Evolutionary conservation across 192 early-diverging fungal species (phyloP).

Genomic region (Coemansia sp.): DNA sequence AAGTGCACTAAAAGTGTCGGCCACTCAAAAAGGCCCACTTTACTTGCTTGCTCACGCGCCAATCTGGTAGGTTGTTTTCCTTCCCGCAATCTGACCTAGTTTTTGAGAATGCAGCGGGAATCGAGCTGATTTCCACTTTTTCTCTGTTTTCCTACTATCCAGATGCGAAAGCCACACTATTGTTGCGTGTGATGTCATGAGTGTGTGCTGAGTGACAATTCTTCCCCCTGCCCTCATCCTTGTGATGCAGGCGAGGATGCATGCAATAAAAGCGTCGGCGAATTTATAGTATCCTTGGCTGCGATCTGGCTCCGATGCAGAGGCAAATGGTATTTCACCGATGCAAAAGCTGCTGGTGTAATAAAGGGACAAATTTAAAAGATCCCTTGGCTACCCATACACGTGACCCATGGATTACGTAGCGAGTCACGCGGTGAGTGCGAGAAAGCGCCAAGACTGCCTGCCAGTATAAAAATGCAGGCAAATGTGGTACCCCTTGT

Average conservation of each 20-base stretch:
- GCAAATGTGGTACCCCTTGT: neutral
- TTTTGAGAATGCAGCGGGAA: neutral
- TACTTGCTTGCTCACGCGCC: neutral
- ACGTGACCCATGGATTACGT: neutral
- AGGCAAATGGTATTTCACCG: neutral
- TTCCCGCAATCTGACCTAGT: neutral
- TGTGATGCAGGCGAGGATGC: neutral
- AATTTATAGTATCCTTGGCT: neutral
- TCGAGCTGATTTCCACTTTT: neutral
- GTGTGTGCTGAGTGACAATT: neutral
- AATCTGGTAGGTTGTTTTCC: neutral
- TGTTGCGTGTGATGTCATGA: neutral
- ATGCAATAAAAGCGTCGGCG: neutral
- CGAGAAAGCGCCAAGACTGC: neutral
- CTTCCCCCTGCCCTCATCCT: neutral
- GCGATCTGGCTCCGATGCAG: neutral
- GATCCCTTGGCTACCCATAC: neutral
- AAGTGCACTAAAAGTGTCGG: neutral
- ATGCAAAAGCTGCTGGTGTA: neutral
- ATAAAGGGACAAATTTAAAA: too few species aligned
- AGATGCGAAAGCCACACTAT: constrained; percentile 1
- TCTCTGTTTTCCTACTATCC: neutral
- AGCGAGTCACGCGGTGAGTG: neutral
- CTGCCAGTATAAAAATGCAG: neutral
- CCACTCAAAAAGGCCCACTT: neutral